Conservation (phyloP, 2,329 filamentous ascomycete species). For the Aspergillus sp. region DNA sequence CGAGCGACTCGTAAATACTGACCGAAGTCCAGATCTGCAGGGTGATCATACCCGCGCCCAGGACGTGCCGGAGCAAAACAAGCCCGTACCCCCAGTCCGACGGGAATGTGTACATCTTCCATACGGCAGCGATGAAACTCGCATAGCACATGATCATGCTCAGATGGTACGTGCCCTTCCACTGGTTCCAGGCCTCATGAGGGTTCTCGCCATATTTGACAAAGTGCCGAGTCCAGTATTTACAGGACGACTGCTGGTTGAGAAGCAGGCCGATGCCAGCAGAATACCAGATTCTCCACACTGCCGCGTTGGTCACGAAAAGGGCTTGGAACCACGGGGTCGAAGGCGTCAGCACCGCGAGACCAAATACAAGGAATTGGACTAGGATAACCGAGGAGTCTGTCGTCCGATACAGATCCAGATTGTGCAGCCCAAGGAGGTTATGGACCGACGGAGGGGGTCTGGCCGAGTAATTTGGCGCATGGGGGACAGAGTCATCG, state of each 20-base stretch:
- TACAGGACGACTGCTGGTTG: slow-evolving; percentile 74
- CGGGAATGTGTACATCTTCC: slow-evolving; percentile 92
- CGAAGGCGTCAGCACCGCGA: slow-evolving; percentile 68
- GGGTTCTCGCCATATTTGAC: slow-evolving; percentile 89
- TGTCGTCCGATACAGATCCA: slow-evolving; percentile 80
- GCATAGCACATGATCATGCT: slow-evolving; percentile 84
- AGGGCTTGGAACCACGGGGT: slow-evolving; percentile 65
- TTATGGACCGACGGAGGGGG: slow-evolving; percentile 67
- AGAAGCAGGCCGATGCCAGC: slow-evolving; percentile 79
- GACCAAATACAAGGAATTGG: slow-evolving; percentile 61
- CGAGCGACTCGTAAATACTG: slow-evolving; percentile 89
- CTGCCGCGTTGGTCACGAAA: slow-evolving; percentile 69
- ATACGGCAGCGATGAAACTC: slow-evolving; percentile 81
- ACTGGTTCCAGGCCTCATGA: slow-evolving; percentile 91
- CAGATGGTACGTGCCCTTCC: slow-evolving; percentile 92
- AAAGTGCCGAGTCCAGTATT: slow-evolving; percentile 95
- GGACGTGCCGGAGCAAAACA: slow-evolving; percentile 73
- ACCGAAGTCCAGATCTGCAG: slow-evolving; percentile 87
- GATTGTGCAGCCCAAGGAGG: slow-evolving; percentile 69
- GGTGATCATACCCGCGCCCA: slow-evolving; percentile 70
- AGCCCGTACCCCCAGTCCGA: slow-evolving; percentile 80
- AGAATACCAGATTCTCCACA: slow-evolving; percentile 88
- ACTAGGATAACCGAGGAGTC: slow-evolving; percentile 74
- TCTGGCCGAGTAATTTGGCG: slow-evolving; percentile 34
- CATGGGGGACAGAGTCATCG: slow-evolving; percentile 29